A percentile compares a stretch with the other conserved stretches of the same genome.
Evolutionary conservation across 805 yeast genomes (phyloP).

Genomic region (Wickerhamiella nectarea): DNA sequence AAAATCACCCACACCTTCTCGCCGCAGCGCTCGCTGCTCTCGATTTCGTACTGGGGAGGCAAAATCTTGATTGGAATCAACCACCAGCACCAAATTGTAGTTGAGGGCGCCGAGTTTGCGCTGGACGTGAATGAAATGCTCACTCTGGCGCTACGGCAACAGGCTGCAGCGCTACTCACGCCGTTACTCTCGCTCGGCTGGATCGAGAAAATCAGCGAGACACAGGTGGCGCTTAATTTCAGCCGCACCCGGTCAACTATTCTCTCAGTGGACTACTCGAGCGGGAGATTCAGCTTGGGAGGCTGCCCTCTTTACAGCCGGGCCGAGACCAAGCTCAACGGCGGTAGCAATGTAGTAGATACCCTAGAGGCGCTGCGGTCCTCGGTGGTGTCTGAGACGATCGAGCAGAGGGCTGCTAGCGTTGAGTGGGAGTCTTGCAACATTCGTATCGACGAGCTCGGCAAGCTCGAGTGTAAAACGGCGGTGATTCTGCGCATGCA

Average conservation of each 20-base stretch:
- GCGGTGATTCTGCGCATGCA: conserved; percentile 22
- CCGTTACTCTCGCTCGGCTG: conserved; percentile 13
- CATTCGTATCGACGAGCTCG: conserved; percentile 38
- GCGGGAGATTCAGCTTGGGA: conserved; percentile 17
- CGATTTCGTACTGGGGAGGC: conserved; percentile 49
- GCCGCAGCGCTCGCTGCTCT: conserved; percentile 39
- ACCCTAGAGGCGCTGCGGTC: conserved; percentile 36
- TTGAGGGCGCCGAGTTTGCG: neutral
- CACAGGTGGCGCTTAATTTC: conserved; percentile 8
- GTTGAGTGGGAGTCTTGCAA: conserved; percentile 57
- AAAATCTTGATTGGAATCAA: conserved; percentile 35
- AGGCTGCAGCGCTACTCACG: conserved; percentile 12
- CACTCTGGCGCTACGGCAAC: conserved; percentile 16
- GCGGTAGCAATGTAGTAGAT: conserved; percentile 12
- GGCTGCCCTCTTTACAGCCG: conserved; percentile 12
- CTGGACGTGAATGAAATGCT: conserved; percentile 9
- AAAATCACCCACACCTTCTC: conserved; percentile 42
- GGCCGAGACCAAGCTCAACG: conserved; percentile 15
- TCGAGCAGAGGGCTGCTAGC: conserved; percentile 40
- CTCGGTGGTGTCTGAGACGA: conserved; percentile 37
- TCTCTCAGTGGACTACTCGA: conserved; percentile 19
- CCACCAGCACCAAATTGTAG: conserved; percentile 30
- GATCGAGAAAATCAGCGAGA: conserved; percentile 10
- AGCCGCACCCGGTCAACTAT: conserved; percentile 21
- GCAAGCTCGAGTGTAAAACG: conserved; percentile 21